Evolutionary conservation across 225 moss, liverwort and hornwort genomes (phyloP).

Genomic region (Pseudoscleropodium purum): DNA sequence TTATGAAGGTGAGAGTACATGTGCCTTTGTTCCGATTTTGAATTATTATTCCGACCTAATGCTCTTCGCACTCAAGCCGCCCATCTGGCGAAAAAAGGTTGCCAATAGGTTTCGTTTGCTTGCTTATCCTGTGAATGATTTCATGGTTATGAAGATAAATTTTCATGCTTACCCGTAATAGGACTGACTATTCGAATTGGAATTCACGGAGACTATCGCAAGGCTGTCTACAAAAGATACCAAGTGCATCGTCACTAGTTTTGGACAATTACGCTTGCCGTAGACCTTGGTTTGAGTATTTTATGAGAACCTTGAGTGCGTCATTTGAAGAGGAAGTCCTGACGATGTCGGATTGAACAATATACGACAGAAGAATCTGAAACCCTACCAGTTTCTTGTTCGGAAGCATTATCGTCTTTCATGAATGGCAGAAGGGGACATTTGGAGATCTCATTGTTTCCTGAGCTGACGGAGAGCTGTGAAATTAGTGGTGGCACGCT

Average conservation of each 20-base stretch:
- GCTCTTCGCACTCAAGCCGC: background rate
- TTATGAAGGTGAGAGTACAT: background rate
- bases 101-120: background rate
- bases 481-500: background rate
- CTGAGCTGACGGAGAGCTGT: background rate
- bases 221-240: background rate
- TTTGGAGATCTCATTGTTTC: too few species aligned
- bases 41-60: background rate
- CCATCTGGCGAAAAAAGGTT: background rate
- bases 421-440: background rate
- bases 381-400: background rate
- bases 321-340: background rate
- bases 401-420: background rate
- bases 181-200: background rate
- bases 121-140: background rate
- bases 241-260: background rate
- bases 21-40: background rate
- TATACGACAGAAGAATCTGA: background rate
- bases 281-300: background rate
- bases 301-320: background rate
- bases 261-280: background rate
- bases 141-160: background rate
- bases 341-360: background rate
- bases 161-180: background rate
- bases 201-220: background rate